Conservation (phyloP, 352 stramenopile species). For the Thraustochytrium striatum region DNA sequence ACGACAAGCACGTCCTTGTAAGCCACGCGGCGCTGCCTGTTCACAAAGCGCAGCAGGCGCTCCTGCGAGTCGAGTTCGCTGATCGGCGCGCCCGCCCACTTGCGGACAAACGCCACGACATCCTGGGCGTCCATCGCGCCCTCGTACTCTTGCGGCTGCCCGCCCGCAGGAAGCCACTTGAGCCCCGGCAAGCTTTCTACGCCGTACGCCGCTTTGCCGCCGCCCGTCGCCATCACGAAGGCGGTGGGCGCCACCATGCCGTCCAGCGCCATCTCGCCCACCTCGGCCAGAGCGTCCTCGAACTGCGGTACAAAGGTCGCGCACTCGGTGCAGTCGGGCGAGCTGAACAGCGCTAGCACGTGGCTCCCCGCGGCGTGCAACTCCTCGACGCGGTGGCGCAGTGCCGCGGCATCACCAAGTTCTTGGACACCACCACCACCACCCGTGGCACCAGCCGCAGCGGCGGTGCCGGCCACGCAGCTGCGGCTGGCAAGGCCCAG, state of each 20-base stretch:
- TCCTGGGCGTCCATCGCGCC: background rate
- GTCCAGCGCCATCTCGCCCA: background rate
- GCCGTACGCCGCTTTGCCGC: background rate
- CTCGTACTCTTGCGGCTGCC: background rate
- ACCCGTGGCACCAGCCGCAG: too few species aligned
- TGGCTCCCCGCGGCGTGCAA: too few species aligned
- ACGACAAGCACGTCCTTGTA: constrained; percentile 12
- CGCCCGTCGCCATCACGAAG: background rate
- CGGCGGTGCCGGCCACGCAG: too few species aligned
- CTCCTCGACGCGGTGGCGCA: too few species aligned
- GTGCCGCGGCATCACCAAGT: too few species aligned
- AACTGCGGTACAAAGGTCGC: background rate
- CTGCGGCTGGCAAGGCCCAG: too few species aligned
- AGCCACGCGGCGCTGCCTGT: background rate
- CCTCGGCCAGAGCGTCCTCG: background rate
- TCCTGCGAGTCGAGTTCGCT: background rate
- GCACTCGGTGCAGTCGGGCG: background rate
- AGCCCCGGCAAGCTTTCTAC: constrained; percentile 24
- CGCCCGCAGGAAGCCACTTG: constrained; percentile 2
- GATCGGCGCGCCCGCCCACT: background rate
- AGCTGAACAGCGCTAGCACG: background rate
- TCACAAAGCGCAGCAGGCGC: constrained; percentile 1
- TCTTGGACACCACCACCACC: too few species aligned
- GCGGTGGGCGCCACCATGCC: background rate
- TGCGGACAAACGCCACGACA: constrained; percentile 6